phyloP scores from a whole-genome alignment of 2,329 filamentous ascomycete genomes.

The Aspergillus sp. region DNA sequence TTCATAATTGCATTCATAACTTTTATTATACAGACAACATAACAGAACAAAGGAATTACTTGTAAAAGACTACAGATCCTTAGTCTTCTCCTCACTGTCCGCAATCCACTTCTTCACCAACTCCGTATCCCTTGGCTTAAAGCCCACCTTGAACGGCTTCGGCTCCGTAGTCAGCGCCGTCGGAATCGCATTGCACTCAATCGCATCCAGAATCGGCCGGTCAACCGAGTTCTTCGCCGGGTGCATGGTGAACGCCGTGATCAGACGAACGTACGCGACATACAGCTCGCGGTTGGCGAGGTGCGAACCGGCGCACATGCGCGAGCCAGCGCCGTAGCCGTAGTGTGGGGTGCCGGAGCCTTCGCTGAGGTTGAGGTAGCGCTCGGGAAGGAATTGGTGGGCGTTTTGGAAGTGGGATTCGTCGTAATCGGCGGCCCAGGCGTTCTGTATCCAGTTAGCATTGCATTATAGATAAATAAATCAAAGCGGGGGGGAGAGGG shows the following conservation, averaged over 20 bases:
- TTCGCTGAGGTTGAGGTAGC: slow-evolving; percentile 54
- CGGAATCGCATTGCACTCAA: slow-evolving; percentile 52
- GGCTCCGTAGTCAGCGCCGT: slow-evolving; percentile 57
- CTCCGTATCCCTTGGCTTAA: slow-evolving; percentile 43
- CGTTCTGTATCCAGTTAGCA: slow-evolving; percentile 44
- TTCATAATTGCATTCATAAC: too few species aligned
- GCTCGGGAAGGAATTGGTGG: slow-evolving; percentile 59
- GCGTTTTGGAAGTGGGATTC: slow-evolving; percentile 60
- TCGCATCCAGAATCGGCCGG: slow-evolving; percentile 48
- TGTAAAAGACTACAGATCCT: slow-evolving; percentile 31
- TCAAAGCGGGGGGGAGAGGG: background rate
- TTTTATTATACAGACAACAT: background rate
- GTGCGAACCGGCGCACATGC: slow-evolving; percentile 59
- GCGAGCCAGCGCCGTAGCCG: slow-evolving; percentile 55
- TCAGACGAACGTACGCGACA: slow-evolving; percentile 53
- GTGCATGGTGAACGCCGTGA: slow-evolving; percentile 52
- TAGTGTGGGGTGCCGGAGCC: slow-evolving; percentile 54
- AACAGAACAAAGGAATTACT: background rate
- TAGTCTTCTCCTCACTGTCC: slow-evolving; percentile 47
- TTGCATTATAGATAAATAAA: background rate
- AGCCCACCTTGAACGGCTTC: slow-evolving; percentile 56
- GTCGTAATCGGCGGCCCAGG: slow-evolving; percentile 70
- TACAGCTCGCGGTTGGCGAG: slow-evolving; percentile 59
- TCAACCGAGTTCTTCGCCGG: slow-evolving; percentile 43
- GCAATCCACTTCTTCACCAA: slow-evolving; percentile 48